Evolutionary conservation across 495 filamentous ascomycete species (phyloP).

Genomic region (Penicillium riverlandense): DNA sequence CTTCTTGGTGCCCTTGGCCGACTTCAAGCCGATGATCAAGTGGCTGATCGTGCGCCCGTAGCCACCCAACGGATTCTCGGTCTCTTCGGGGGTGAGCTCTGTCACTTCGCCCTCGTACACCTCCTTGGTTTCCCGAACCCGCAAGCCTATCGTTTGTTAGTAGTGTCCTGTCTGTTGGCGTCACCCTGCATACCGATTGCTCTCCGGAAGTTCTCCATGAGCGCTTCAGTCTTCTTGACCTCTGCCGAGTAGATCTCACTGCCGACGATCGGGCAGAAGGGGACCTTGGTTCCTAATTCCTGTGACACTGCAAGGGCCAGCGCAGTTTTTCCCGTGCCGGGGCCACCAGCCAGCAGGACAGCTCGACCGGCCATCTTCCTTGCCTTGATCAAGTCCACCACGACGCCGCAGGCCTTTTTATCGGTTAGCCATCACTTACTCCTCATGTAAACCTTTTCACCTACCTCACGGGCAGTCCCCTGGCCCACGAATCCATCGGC

Average conservation of each 20-base stretch:
- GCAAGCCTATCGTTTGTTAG: slow-evolving; percentile 46
- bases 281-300: slow-evolving; percentile 93
- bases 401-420: slow-evolving; percentile 75
- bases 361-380: slow-evolving; percentile 97
- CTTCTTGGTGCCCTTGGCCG: slow-evolving; percentile 91
- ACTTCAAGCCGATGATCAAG: slow-evolving; percentile 82
- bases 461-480: slow-evolving; percentile 74
- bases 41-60: slow-evolving; percentile 94
- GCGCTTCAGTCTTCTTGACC: slow-evolving; percentile 96
- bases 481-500: slow-evolving; percentile 86
- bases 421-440: slow-evolving; percentile 7
- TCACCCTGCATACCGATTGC: slow-evolving; percentile 63
- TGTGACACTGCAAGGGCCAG: slow-evolving; percentile 90
- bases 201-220: slow-evolving; percentile 97
- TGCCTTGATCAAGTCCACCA: slow-evolving; percentile 87
- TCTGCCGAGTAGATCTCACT: slow-evolving; percentile 96
- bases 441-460: background rate
- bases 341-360: slow-evolving; percentile 84
- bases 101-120: slow-evolving; percentile 97
- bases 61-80: slow-evolving; percentile 94
- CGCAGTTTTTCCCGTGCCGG: slow-evolving; percentile 95
- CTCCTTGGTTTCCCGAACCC: slow-evolving; percentile 96
- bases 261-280: slow-evolving; percentile 93
- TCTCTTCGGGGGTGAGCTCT: slow-evolving; percentile 90
- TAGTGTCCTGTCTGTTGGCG: background rate